A percentile compares a stretch with the other conserved stretches of the same genome.
Evolutionary conservation across 495 filamentous ascomycete genomes (phyloP).

Genomic region (Cryomyces antarcticus): DNA sequence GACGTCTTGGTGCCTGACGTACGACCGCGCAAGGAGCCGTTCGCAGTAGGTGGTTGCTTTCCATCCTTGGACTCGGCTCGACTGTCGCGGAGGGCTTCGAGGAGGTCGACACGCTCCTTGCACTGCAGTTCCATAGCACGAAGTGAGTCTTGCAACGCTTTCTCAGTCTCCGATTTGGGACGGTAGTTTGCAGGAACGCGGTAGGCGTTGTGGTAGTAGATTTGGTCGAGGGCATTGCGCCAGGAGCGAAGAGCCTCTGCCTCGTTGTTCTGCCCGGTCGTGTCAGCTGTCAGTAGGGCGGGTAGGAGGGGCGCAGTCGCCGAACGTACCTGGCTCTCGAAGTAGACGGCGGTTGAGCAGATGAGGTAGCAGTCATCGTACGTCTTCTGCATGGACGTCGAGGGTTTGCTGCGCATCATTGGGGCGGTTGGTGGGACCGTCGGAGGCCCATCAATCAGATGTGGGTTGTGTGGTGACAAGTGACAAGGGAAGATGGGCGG

Average conservation of each 20-base stretch:
- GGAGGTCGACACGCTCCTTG: conserved; percentile 76
- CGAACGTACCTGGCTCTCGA: conserved; percentile 58
- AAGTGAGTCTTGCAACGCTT: conserved; percentile 59
- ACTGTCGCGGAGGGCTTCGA: conserved; percentile 63
- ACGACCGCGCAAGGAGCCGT: background rate
- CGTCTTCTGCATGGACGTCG: conserved; percentile 79
- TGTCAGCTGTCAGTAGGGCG: background rate
- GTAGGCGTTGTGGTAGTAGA: conserved; percentile 71
- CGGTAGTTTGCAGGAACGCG: conserved; percentile 45
- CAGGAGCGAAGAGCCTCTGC: conserved; percentile 80
- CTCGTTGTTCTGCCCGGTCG: conserved; percentile 58
- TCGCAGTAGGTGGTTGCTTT: conserved; percentile 35
- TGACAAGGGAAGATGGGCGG: too few relatives aligned
- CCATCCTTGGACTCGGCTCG: conserved; percentile 35
- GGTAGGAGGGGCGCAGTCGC: background rate
- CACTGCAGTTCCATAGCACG: conserved; percentile 74
- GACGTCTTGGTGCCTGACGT: background rate
- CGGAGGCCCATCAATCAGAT: too few relatives aligned
- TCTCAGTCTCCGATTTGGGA: conserved; percentile 70
- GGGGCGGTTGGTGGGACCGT: background rate
- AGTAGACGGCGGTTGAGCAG: conserved; percentile 89
- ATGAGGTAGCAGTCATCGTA: conserved; percentile 90
- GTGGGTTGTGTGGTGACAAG: too few relatives aligned
- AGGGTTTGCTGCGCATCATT: conserved; percentile 65
- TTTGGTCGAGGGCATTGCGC: conserved; percentile 77